phyloP scores from a whole-genome alignment of 495 filamentous ascomycete genomes.

The Xylaria bambusicola region DNA sequence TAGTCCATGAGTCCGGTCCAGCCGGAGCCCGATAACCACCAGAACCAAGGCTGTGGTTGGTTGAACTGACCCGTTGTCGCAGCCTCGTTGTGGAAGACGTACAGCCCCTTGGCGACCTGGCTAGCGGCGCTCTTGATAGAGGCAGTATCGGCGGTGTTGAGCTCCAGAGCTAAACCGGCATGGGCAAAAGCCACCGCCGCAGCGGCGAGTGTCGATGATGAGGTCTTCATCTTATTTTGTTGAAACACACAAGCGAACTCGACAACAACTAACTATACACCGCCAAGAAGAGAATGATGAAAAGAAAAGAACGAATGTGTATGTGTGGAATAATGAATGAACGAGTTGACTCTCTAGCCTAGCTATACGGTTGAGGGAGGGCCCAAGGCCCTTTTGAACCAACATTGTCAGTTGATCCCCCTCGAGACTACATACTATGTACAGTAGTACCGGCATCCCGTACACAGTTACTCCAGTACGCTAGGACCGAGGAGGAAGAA shows the following conservation, averaged over 20 bases:
- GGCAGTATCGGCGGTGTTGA: slow-evolving; percentile 22
- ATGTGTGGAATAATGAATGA: not conserved
- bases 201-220: slow-evolving; percentile 17
- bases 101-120: slow-evolving; percentile 52
- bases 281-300: not conserved
- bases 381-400: slow-evolving; percentile 9
- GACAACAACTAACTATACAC: slow-evolving; percentile 1
- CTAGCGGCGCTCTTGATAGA: slow-evolving; percentile 45
- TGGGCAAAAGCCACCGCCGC: slow-evolving; percentile 17
- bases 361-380: not conserved
- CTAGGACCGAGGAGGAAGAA: slow-evolving; percentile 13
- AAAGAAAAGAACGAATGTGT: not conserved
- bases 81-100: slow-evolving; percentile 67
- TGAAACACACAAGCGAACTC: not conserved
- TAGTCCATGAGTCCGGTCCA: slow-evolving; percentile 80
- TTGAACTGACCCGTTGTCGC: slow-evolving; percentile 64
- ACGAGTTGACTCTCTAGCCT: not conserved
- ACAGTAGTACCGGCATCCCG: slow-evolving; percentile 1
- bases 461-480: slow-evolving; percentile 11
- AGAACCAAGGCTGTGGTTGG: slow-evolving; percentile 74
- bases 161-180: slow-evolving; percentile 18
- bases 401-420: not conserved
- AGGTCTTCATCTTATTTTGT: slow-evolving; percentile 24
- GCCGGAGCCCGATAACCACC: slow-evolving; percentile 79
- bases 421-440: not conserved